Conservation (phyloP, 2,329 filamentous ascomycete genomes). For the Penicillium decumbens region DNA sequence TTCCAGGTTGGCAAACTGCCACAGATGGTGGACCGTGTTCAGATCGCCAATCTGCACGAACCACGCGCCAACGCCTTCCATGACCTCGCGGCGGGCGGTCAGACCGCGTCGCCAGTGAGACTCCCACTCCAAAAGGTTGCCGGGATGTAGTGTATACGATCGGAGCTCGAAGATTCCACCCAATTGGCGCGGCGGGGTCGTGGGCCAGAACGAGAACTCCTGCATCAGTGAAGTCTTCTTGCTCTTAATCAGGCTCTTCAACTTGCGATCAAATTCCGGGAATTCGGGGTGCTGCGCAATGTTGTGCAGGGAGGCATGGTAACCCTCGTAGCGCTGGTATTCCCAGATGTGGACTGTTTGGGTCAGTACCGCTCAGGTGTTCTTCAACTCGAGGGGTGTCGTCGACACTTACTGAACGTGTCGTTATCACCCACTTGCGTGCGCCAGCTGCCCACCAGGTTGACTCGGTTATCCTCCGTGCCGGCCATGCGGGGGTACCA, state of each 20-base stretch:
- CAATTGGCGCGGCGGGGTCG: constrained; percentile 79
- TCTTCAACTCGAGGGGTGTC: not conserved
- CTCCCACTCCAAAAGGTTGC: constrained; percentile 97
- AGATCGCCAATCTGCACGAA: constrained; percentile 97
- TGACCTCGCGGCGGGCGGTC: constrained; percentile 86
- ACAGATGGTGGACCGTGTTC: constrained; percentile 96
- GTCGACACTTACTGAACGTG: constrained; percentile 67
- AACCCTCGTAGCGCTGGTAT: constrained; percentile 94
- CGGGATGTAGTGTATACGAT: constrained; percentile 92
- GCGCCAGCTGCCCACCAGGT: constrained; percentile 95
- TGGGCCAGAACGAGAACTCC: constrained; percentile 99
- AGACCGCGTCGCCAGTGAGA: constrained; percentile 94
- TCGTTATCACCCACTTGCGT: constrained; percentile 97
- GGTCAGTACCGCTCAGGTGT: not conserved
- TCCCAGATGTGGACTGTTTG: constrained; percentile 96
- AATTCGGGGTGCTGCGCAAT: constrained; percentile 82
- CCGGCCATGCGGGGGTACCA: constrained; percentile 92
- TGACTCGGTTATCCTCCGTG: constrained; percentile 82
- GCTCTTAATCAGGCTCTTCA: constrained; percentile 75
- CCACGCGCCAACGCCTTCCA: constrained; percentile 98
- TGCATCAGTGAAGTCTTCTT: constrained; percentile 95
- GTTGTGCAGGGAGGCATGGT: constrained; percentile 82
- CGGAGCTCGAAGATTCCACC: constrained; percentile 93
- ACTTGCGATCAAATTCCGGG: constrained; percentile 73
- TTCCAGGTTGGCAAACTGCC: constrained; percentile 97